Evolutionary conservation across 331 rosid species (phyloP).

Genomic region (Malus hybrid): DNA sequence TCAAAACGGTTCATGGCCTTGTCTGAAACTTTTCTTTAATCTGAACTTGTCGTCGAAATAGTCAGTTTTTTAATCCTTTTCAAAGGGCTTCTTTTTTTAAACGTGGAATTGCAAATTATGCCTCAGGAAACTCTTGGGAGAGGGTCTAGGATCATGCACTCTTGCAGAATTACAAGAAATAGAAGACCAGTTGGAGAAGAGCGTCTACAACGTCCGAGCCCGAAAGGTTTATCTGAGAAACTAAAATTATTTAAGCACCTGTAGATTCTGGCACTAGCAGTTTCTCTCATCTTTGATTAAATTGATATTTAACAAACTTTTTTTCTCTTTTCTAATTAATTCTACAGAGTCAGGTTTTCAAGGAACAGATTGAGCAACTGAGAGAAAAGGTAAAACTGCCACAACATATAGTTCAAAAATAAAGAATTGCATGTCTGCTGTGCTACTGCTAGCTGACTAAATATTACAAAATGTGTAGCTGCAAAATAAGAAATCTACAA

Average conservation of each 20-base stretch:
- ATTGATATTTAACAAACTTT: background rate
- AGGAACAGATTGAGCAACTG: conserved; percentile 58
- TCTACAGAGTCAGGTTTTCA: conserved; percentile 54
- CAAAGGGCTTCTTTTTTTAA: background rate
- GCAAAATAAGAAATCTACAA: no score
- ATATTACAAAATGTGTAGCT: background rate
- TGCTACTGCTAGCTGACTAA: background rate
- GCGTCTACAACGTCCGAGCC: conserved; percentile 49
- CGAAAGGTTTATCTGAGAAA: conserved; percentile 53
- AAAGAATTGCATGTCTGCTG: background rate
- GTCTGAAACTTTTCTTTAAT: conserved; percentile 6
- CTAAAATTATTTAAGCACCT: background rate
- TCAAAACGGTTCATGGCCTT: conserved; percentile 55
- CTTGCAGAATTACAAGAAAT: conserved; percentile 58
- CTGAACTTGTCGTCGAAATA: background rate
- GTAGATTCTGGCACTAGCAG: background rate
- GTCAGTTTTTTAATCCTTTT: background rate
- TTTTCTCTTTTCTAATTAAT: background rate
- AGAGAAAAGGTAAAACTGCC: conserved; percentile 53
- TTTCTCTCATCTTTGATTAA: background rate
- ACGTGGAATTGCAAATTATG: conserved; percentile 9
- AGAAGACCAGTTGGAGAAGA: conserved; percentile 67
- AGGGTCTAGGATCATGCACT: conserved; percentile 54
- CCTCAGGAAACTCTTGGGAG: conserved; percentile 68
- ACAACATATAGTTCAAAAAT: background rate